phyloP scores from a whole-genome alignment of 768 basidiomycete species.

The Russula abietina region DNA sequence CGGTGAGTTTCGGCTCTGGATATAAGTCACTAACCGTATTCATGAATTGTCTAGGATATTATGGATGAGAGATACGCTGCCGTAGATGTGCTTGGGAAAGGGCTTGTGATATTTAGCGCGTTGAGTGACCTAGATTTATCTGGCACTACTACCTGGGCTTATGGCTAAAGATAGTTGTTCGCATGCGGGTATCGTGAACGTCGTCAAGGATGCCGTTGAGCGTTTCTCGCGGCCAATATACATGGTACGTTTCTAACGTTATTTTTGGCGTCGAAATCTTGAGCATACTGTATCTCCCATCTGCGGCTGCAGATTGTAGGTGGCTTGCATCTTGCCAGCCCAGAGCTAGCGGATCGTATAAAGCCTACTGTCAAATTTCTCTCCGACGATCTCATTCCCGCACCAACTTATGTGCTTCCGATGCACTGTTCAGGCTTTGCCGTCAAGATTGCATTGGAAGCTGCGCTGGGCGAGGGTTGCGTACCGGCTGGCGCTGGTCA shows the following conservation, averaged over 20 bases:
- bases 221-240: constrained; percentile 64
- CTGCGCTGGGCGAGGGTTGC: constrained; percentile 64
- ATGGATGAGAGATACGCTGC: constrained; percentile 79
- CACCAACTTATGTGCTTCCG: constrained; percentile 66
- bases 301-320: constrained; percentile 53
- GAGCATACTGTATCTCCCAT: neutral
- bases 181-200: constrained; percentile 84
- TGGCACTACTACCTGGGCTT: neutral
- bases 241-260: constrained; percentile 46
- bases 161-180: constrained; percentile 41
- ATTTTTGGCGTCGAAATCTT: neutral
- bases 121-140: constrained; percentile 35
- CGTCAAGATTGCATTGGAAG: constrained; percentile 65
- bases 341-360: constrained; percentile 58
- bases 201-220: constrained; percentile 60
- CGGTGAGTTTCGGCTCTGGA: neutral
- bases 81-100: constrained; percentile 75
- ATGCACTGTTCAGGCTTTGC: constrained; percentile 84
- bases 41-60: constrained; percentile 45
- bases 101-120: constrained; percentile 80
- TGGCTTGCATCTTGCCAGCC: constrained; percentile 75
- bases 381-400: constrained; percentile 49
- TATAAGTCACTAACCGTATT: neutral
- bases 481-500: constrained; percentile 76
- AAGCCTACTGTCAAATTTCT: constrained; percentile 67